Evolutionary conservation across 208 protist genomes (phyloP).

Genomic region (Acanthamoeba sp.): DNA sequence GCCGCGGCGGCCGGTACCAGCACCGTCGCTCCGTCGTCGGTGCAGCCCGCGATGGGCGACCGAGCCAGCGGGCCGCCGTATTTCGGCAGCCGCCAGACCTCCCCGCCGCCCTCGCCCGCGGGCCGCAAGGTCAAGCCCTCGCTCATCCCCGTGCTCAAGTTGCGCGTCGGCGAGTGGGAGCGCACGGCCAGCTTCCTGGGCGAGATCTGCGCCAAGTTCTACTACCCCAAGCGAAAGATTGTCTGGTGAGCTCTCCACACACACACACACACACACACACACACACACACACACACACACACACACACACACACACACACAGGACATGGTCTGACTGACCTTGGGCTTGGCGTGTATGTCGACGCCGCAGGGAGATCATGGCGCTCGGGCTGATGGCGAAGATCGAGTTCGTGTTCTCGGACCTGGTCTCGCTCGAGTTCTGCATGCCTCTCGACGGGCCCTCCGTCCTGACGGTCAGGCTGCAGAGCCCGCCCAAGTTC

Average conservation of each 20-base stretch:
- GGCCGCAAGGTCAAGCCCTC: slow-evolving; percentile 23
- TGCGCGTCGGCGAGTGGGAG: slow-evolving; percentile 13
- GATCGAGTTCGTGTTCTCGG: not conserved
- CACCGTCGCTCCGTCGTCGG: not conserved
- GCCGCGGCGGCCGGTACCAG: slow-evolving; percentile 4
- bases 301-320: too few species aligned
- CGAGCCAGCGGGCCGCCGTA: not conserved
- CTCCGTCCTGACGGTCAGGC: not conserved
- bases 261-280: too few species aligned
- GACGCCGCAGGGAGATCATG: slow-evolving; percentile 8
- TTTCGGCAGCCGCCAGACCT: not conserved
- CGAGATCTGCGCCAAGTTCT: slow-evolving; percentile 59
- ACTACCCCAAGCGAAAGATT: slow-evolving; percentile 42
- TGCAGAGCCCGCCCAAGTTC: slow-evolving; percentile 25
- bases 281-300: too few species aligned
- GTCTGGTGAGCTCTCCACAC: not conserved
- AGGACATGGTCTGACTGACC: not conserved
- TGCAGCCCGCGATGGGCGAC: not conserved
- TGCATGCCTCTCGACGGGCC: slow-evolving; percentile 22
- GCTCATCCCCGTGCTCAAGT: not conserved
- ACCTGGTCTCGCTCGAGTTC: slow-evolving; percentile 17
- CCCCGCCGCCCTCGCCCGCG: not conserved
- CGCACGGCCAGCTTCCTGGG: not conserved
- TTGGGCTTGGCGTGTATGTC: not conserved
- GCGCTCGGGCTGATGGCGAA: slow-evolving; percentile 51